Evolutionary conservation across 768 basidiomycete genomes (phyloP).

Genomic region (Xanthoconium purpureum): DNA sequence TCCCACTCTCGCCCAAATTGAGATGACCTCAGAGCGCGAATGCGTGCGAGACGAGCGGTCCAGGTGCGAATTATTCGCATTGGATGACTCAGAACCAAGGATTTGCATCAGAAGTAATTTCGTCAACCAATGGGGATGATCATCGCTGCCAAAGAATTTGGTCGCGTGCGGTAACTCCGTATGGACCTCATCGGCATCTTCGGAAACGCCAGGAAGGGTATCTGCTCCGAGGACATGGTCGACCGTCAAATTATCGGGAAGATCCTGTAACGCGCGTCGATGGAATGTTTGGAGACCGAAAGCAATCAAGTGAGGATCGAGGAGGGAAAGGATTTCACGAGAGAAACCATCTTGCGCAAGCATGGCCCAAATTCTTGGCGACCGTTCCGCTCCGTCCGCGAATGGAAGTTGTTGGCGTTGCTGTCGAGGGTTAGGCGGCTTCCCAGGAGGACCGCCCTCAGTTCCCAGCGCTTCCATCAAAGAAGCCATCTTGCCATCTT

Average conservation of each 20-base stretch:
- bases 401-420: conserved; percentile 21
- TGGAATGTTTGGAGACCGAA: conserved; percentile 64
- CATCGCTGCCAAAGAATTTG: conserved; percentile 64
- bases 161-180: conserved; percentile 16
- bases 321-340: conserved; percentile 55
- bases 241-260: conserved; percentile 53
- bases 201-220: conserved; percentile 1
- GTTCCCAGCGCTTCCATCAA: conserved; percentile 45
- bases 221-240: conserved; percentile 40
- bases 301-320: conserved; percentile 63
- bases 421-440: conserved; percentile 24
- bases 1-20: conserved; percentile 68
- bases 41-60: conserved; percentile 58
- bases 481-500: conserved; percentile 41
- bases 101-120: conserved; percentile 68
- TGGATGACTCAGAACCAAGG: conserved; percentile 55
- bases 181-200: conserved; percentile 1
- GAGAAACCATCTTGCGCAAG: conserved; percentile 68
- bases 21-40: conserved; percentile 68
- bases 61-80: conserved; percentile 22
- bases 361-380: conserved; percentile 44
- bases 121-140: conserved; percentile 79
- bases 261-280: conserved; percentile 46
- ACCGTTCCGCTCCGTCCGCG: conserved; percentile 22
- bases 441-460: conserved; percentile 20